phyloP scores from a whole-genome alignment of 2,329 filamentous ascomycete genomes.

The Phialophora chinensis region DNA sequence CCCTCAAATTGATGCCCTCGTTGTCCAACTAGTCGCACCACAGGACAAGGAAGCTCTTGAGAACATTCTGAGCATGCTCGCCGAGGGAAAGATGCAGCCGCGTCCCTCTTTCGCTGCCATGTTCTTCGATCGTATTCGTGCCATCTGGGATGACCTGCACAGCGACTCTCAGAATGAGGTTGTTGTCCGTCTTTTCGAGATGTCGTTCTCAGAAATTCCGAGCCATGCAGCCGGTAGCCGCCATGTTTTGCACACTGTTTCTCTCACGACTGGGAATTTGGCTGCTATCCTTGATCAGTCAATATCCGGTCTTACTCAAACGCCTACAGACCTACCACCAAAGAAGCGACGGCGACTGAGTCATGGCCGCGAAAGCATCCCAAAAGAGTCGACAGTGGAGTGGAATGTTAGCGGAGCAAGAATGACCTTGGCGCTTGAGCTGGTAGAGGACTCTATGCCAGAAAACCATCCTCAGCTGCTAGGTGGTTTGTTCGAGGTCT shows the following conservation, averaged over 20 bases:
- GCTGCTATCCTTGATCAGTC: conserved; percentile 74
- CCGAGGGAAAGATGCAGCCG: conserved; percentile 46
- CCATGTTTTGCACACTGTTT: conserved; percentile 31
- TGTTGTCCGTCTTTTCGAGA: conserved; percentile 50
- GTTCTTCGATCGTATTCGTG: conserved; percentile 71
- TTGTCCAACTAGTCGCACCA: conserved; percentile 60
- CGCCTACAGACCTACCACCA: conserved; percentile 73
- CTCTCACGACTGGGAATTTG: conserved; percentile 55
- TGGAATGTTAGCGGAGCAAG: conserved; percentile 29
- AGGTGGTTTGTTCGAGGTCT: conserved; percentile 77
- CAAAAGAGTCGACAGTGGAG: conserved; percentile 47
- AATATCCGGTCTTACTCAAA: conserved; percentile 68
- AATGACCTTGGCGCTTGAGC: conserved; percentile 79
- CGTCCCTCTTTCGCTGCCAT: conserved; percentile 65
- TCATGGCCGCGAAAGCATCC: conserved; percentile 61
- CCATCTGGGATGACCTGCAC: conserved; percentile 67
- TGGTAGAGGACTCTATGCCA: conserved; percentile 81
- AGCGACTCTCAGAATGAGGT: conserved; percentile 47
- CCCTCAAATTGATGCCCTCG: conserved; percentile 58
- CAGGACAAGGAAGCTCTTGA: conserved; percentile 65
- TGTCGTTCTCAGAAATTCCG: conserved; percentile 45
- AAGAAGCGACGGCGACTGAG: conserved; percentile 82
- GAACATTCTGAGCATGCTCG: conserved; percentile 59
- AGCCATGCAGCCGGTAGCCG: conserved; percentile 36
- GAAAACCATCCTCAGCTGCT: conserved; percentile 76